These are phyloP conservation scores for Rhynchospora tenuis DNA, from an alignment of 176 grass and related monocot genomes.

Conservation along the genomic window DNA sequence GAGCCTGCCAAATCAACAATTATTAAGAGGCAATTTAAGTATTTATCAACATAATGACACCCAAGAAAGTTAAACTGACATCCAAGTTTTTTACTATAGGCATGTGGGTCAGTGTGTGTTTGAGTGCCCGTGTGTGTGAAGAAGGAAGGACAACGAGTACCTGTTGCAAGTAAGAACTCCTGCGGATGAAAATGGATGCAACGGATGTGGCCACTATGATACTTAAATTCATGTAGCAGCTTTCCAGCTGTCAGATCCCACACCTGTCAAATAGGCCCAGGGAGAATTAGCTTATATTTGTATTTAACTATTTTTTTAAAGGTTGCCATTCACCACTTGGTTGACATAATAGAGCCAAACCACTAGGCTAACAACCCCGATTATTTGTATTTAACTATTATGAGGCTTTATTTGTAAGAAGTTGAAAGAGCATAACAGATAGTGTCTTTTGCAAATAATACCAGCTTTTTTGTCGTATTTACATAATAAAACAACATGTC, in stretches of 20 bases:
- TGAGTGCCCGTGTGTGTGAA: not conserved
- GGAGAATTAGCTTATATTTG: not conserved
- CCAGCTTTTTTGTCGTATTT: not conserved
- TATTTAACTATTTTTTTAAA: conserved; percentile 12
- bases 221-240: conserved; percentile 95
- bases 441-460: not conserved
- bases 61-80: not conserved
- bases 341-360: no score
- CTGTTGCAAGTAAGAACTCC: conserved; percentile 96
- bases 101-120: not conserved
- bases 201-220: conserved; percentile 60
- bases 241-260: conserved; percentile 99
- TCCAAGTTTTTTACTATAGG: not conserved
- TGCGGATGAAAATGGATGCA: conserved; percentile 92
- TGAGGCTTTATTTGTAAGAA: not conserved
- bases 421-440: not conserved
- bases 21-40: not conserved
- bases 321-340: no score
- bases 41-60: not conserved
- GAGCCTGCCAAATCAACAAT: conserved; percentile 54
- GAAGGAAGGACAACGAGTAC: conserved; percentile 28
- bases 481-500: not conserved
- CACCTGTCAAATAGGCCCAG: conserved; percentile 13
- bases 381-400: conserved; percentile 4
- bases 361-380: no score